Base-by-base conservation (phyloP, 148 eudicot species). In the Nyssa sinensis region DNA sequence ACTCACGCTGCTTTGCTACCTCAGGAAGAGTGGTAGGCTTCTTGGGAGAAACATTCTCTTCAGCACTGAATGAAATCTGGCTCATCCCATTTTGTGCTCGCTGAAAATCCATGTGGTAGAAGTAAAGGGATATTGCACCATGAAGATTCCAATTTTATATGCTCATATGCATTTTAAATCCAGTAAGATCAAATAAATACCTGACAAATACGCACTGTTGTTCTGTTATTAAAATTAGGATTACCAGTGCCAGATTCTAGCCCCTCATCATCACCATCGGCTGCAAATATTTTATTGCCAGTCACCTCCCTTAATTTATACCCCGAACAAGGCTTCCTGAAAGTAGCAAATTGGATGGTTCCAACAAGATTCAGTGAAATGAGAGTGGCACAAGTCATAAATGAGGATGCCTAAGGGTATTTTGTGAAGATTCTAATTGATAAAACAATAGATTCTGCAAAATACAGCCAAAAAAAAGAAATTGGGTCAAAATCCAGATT, bases 1-100 rank as follows among this genome's bases (percentile, higher is more conserved):
- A 81, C 70, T 94, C 97, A 39, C 98, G 93, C 77, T 94, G 98
- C 81, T 94, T 94, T 44, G 98, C 98, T 70, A 88, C 97, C 84
- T 92, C 97, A 37, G 98, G 85, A n/a, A 92, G 31, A 79, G 91
- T 70, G 5, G 84, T 77, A 31, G 96, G 92, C 78, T 91, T 94
- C 86, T 94, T 90, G 17, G 91, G 97, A 67, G 92, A 81, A 68
- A 92, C 82, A 67, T 70, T 78, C 62, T 89, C 96, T 13, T 94
- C 98, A 14, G 72, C 76, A 67, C 94, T 81, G 74, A 94, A 94
- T 2, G 93, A 92, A 30, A 94, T 94, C 82, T 94, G 98, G 84
- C 98, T 94, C 33, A 92, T 84, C 32, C 93, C 97, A 69, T 75
- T 86, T 16, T 82, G 71, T 53, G 98, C 86, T 90, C 92, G 97